Evolutionary conservation across 2,329 filamentous ascomycete species (phyloP).

Genomic region (Calonectria leucothoes): DNA sequence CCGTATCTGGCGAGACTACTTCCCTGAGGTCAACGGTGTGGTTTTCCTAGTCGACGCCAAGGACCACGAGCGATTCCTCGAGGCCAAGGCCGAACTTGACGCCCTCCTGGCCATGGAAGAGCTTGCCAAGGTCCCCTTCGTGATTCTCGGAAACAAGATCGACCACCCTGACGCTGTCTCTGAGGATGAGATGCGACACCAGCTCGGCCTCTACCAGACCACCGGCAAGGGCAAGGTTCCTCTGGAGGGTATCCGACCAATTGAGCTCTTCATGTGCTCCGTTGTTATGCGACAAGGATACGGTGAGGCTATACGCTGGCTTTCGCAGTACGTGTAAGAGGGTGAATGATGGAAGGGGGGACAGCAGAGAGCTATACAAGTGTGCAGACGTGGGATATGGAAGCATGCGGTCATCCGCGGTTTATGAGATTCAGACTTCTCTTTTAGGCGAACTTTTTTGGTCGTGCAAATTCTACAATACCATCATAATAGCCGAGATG

Average conservation of each 20-base stretch:
- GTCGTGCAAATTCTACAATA: constrained; percentile 47
- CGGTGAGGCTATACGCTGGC: constrained; percentile 90
- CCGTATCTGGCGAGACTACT: constrained; percentile 96
- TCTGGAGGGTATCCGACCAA: constrained; percentile 90
- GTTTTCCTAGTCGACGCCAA: constrained; percentile 99
- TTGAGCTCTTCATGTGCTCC: constrained; percentile 99
- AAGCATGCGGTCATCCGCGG: constrained; percentile 39
- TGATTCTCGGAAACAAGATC: constrained; percentile 99
- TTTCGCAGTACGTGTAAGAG: constrained; percentile 88
- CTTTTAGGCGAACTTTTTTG: constrained; percentile 47
- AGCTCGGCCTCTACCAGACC: constrained; percentile 94
- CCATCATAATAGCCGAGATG: constrained; percentile 23
- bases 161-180: constrained; percentile 96
- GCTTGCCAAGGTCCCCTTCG: constrained; percentile 92
- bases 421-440: constrained; percentile 51
- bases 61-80: constrained; percentile 92
- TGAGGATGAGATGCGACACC: constrained; percentile 93
- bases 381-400: constrained; percentile 20
- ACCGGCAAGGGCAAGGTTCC: constrained; percentile 96
- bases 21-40: constrained; percentile 95
- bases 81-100: constrained; percentile 97
- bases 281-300: constrained; percentile 98
- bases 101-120: constrained; percentile 97
- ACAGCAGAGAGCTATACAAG: constrained; percentile 36
- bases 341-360: constrained; percentile 4